Evolutionary conservation across 2,329 filamentous ascomycete species (phyloP).

Genomic region (Hyphodiscus sp.): DNA sequence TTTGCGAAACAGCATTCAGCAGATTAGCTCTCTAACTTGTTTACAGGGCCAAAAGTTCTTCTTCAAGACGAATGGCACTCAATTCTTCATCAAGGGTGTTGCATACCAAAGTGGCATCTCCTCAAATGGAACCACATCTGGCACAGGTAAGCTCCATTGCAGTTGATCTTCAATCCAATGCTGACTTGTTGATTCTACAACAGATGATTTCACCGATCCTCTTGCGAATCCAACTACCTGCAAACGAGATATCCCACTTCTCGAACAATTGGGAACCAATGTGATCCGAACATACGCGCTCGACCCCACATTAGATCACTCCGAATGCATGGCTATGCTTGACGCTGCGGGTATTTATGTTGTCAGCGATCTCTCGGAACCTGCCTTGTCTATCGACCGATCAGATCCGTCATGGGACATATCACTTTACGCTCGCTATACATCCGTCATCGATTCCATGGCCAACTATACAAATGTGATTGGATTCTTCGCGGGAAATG

Average conservation of each 20-base stretch:
- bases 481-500: slow-evolving; percentile 97
- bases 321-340: slow-evolving; percentile 75
- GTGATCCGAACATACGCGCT: slow-evolving; percentile 91
- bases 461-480: slow-evolving; percentile 82
- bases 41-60: slow-evolving; percentile 26
- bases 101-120: slow-evolving; percentile 82
- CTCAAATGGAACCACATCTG: slow-evolving; percentile 35
- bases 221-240: slow-evolving; percentile 65
- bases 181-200: background rate
- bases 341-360: slow-evolving; percentile 88
- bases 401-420: slow-evolving; percentile 72
- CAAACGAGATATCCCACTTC: slow-evolving; percentile 76
- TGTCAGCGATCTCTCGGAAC: slow-evolving; percentile 81
- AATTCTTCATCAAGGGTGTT: slow-evolving; percentile 90
- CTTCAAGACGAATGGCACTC: slow-evolving; percentile 51
- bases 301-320: slow-evolving; percentile 71
- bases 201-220: slow-evolving; percentile 63
- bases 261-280: slow-evolving; percentile 77
- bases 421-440: slow-evolving; percentile 74
- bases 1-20: no score
- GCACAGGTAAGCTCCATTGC: background rate
- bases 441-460: slow-evolving; percentile 72
- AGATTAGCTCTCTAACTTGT: slow-evolving; percentile 2
- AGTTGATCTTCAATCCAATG: background rate
- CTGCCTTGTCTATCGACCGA: slow-evolving; percentile 76